phyloP scores from a whole-genome alignment of 75 land plant genomes.

The Azolla pinnata region DNA sequence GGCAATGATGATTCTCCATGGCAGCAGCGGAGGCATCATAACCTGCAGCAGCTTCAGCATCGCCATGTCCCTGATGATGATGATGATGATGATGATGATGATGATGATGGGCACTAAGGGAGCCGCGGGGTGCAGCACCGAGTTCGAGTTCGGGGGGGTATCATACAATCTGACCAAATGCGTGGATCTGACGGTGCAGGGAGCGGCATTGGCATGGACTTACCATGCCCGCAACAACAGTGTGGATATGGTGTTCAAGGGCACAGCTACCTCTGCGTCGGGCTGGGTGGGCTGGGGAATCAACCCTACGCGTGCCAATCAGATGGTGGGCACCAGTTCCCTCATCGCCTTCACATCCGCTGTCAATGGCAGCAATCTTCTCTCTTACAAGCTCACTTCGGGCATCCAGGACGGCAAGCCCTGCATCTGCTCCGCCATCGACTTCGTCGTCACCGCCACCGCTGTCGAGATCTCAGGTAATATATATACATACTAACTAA shows the following conservation, averaged over 20 bases:
- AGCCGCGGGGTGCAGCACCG: conserved; percentile 1
- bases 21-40: too few species aligned
- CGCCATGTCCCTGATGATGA: too few species aligned
- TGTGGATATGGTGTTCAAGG: conserved; percentile 49
- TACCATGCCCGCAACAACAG: conserved; percentile 32
- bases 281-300: conserved; percentile 98
- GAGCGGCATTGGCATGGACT: conserved; percentile 63
- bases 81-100: too few species aligned
- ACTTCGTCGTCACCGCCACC: conserved; percentile 36
- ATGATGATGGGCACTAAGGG: too few species aligned
- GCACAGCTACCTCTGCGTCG: conserved; percentile 50
- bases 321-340: conserved; percentile 73
- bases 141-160: not conserved
- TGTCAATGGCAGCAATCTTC: conserved; percentile 24
- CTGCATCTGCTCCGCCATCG: conserved; percentile 36
- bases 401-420: conserved; percentile 36
- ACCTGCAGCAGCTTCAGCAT: too few species aligned
- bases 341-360: conserved; percentile 68
- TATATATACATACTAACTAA: not conserved
- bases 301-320: conserved; percentile 41
- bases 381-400: conserved; percentile 54
- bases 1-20: too few species aligned
- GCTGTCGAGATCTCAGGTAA: conserved; percentile 30
- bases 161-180: conserved; percentile 25
- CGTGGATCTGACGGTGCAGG: conserved; percentile 51